phyloP scores from a whole-genome alignment of 495 filamentous ascomycete species.

The Talaromyces borbonicus region DNA sequence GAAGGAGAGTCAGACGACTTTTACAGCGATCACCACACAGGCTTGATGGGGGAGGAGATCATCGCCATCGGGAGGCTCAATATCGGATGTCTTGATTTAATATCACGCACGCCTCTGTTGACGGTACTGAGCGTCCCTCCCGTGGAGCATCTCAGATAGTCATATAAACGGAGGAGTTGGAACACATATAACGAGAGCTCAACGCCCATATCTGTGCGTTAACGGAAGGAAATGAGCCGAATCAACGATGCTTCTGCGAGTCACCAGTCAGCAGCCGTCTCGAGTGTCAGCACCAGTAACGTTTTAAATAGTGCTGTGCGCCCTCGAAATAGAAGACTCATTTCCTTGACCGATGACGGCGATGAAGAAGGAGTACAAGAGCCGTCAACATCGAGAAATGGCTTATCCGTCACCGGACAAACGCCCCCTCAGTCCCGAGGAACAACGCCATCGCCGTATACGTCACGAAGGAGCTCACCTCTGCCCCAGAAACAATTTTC shows the following conservation, averaged over 20 bases:
- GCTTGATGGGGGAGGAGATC: conserved; percentile 6
- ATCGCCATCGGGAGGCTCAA: conserved; percentile 17
- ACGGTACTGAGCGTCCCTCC: conserved; percentile 8
- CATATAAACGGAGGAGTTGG: neutral
- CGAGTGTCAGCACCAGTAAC: conserved; percentile 21
- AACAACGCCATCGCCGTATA: conserved; percentile 32
- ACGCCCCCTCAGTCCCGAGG: conserved; percentile 29
- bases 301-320: conserved; percentile 30
- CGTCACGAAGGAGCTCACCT: conserved; percentile 37
- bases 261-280: conserved; percentile 23
- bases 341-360: conserved; percentile 30
- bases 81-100: conserved; percentile 37
- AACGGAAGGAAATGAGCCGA: conserved; percentile 36
- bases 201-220: neutral
- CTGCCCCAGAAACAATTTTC: conserved; percentile 38
- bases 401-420: conserved; percentile 17
- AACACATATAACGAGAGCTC: neutral
- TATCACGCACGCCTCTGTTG: conserved; percentile 13
- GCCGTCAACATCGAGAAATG: conserved; percentile 20
- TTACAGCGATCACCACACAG: conserved; percentile 5
- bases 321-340: conserved; percentile 34
- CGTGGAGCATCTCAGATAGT: neutral
- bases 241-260: too few species aligned
- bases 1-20: conserved; percentile 1
- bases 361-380: conserved; percentile 21